These are phyloP conservation scores for Candida anglica DNA, from an alignment of 805 yeast species.

Conservation along the genomic window DNA sequence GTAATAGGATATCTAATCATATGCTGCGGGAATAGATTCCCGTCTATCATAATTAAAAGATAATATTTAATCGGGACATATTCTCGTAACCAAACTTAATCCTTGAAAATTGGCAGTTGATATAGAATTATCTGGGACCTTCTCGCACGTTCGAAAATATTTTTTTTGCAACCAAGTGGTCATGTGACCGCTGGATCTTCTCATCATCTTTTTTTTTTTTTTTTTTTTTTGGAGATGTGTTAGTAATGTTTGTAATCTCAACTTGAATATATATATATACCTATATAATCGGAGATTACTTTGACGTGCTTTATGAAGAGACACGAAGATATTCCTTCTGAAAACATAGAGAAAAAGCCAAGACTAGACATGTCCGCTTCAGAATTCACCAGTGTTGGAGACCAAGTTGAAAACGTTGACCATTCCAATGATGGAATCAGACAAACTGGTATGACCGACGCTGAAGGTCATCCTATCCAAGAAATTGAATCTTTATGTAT, in stretches of 20 bases:
- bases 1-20: too few species aligned
- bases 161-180: not conserved
- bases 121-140: not conserved
- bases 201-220: not conserved
- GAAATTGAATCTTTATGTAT: slow-evolving; percentile 93
- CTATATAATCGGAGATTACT: too few species aligned
- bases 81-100: too few species aligned
- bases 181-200: not conserved
- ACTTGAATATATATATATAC: too few species aligned
- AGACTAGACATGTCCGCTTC: slow-evolving; percentile 1
- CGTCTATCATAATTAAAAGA: too few species aligned
- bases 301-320: slow-evolving; percentile 5
- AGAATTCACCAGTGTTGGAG: slow-evolving; percentile 33
- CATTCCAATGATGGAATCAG: slow-evolving; percentile 41
- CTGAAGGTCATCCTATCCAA: slow-evolving; percentile 90
- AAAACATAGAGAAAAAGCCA: slow-evolving; percentile 3
- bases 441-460: slow-evolving; percentile 75
- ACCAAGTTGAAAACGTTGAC: slow-evolving; percentile 33
- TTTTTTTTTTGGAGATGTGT: too few species aligned
- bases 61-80: too few species aligned
- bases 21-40: too few species aligned
- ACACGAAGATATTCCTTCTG: not conserved
- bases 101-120: too few species aligned
- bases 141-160: not conserved
- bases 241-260: too few species aligned